Conservation (phyloP, 345 rosid genomes). For the Arabidopsis arenosa region DNA sequence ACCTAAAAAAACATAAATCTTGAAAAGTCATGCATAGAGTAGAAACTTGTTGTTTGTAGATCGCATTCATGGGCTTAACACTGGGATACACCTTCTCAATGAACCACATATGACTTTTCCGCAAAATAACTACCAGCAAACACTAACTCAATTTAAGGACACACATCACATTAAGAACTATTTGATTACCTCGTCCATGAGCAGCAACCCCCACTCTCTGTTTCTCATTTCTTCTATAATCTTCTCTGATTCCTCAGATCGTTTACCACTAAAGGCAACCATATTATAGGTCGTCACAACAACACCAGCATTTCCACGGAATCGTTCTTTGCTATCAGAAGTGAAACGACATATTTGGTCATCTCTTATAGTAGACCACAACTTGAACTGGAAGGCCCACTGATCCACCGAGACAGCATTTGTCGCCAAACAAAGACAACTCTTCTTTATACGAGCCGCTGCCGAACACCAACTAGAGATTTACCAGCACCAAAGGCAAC, state of each 20-base stretch:
- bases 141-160: background rate
- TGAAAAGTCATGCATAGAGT: background rate
- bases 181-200: conserved; percentile 90
- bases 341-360: conserved; percentile 94
- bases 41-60: background rate
- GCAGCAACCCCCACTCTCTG: conserved; percentile 97
- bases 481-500: conserved; percentile 98
- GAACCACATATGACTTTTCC: background rate
- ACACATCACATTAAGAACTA: background rate
- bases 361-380: conserved; percentile 92
- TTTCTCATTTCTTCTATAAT: conserved; percentile 96
- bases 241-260: conserved; percentile 97
- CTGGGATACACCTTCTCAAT: background rate
- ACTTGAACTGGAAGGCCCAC: conserved; percentile 93
- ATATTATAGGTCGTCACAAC: conserved; percentile 96
- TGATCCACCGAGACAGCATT: conserved; percentile 99
- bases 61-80: background rate
- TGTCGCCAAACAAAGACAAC: conserved; percentile 97
- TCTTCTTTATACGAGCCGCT: conserved; percentile 86
- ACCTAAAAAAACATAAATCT: conserved; percentile 53
- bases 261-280: conserved; percentile 99
- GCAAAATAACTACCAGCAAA: background rate
- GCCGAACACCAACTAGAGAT: conserved; percentile 98
- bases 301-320: conserved; percentile 97
- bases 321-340: conserved; percentile 96